Evolutionary conservation across 345 rosid genomes (phyloP).

Genomic region (Hibiscus trionum): DNA sequence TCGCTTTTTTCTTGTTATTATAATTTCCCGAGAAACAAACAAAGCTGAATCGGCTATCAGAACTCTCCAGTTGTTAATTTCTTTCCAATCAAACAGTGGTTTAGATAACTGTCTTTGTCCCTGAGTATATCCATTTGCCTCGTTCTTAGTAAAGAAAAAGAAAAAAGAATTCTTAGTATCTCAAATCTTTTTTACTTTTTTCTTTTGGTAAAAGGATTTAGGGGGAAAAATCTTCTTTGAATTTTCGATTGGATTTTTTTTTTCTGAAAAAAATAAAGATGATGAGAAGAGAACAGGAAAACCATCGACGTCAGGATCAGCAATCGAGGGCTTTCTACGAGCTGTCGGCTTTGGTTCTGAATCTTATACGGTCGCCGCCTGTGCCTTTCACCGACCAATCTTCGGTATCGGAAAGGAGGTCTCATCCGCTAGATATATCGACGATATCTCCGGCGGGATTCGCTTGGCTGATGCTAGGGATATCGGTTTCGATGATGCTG

Average conservation of each 20-base stretch:
- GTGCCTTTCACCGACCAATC: conserved; percentile 32
- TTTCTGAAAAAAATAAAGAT: background rate
- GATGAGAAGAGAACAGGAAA: conserved; percentile 43
- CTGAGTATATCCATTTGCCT: conserved; percentile 32
- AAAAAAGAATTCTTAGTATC: background rate
- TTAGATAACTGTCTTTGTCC: conserved; percentile 18
- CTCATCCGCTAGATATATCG: conserved; percentile 16
- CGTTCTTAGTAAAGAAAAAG: background rate
- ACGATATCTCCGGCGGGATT: conserved; percentile 81
- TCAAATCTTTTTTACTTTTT: background rate
- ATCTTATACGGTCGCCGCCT: conserved; percentile 61
- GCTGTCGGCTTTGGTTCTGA: conserved; percentile 57
- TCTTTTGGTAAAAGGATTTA: background rate
- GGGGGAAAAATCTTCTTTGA: background rate
- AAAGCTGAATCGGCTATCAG: conserved; percentile 8
- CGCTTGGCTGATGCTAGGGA: conserved; percentile 74
- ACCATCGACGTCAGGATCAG: conserved; percentile 35
- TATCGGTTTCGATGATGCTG: conserved; percentile 68
- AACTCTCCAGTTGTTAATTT: conserved; percentile 12
- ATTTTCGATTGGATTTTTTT: background rate
- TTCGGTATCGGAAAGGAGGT: conserved; percentile 12
- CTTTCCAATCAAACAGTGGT: conserved; percentile 17
- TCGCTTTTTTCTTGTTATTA: conserved; percentile 7
- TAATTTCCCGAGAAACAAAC: conserved; percentile 35
- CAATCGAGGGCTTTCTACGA: conserved; percentile 53